Base-by-base conservation (phyloP, 768 basidiomycete genomes). In the Russula vinacea region DNA sequence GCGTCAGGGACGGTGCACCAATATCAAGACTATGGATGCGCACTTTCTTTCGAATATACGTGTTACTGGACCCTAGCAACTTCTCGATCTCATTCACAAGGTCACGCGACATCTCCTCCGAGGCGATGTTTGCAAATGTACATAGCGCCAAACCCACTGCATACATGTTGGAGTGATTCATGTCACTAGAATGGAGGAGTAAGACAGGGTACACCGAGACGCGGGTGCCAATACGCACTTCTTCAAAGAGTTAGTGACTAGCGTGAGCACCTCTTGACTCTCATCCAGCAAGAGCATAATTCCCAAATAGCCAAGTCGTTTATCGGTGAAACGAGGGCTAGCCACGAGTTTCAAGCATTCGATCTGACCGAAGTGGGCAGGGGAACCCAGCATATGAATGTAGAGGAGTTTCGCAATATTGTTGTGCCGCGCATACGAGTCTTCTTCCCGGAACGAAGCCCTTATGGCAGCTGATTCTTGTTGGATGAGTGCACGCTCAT, bases 151-250 rank as follows among this genome's bases (percentile, higher is more conserved):
- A 83, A 7, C 97, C 97, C 29, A 98, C 97, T 4, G 91, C 92
- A 74, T 98, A 98, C 92, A 97, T 97, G 76, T 98, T 98, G 1
- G 95, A 88, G 75, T 98, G 95, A 76, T 98, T 98, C 93, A 99
- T 92, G 77, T 99, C 97, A 78, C 96, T 99, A 70, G 32, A 44
- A 58, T 16, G 17, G n/a, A 49, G 24, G 16, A 62, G 69, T 10
- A 73, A 70, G 63, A 26, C 47, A 52, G 50, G 44, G 19, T 16
- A 17, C 22, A 39, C 26, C 44, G 24, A 14, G 51, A 19, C 0
- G n/a, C 8, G 35, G 49, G 60, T 37, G 47, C 47, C 40, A 47
- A 22, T 26, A 77, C 81, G 63, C 74, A 98, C 97, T 98, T 98
- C 78, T 99, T 99, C 70, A 99, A 77, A 35, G 94, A 97, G 74